phyloP scores from a whole-genome alignment of 306 rosid genomes.

The Medicago arabica region DNA sequence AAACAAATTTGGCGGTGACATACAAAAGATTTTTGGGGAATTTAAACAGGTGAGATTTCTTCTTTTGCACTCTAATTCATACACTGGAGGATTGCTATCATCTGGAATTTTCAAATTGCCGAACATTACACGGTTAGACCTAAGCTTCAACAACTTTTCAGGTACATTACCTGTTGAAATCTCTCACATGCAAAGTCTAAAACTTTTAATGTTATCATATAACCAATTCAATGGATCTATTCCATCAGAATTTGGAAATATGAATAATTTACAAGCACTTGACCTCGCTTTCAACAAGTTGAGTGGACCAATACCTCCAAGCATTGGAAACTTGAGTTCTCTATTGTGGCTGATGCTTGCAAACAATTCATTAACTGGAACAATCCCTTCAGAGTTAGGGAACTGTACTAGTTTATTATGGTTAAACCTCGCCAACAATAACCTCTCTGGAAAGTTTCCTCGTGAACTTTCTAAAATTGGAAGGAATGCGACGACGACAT shows the following conservation, averaged over 20 bases:
- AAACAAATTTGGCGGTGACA: slow-evolving; percentile 64
- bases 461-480: slow-evolving; percentile 74
- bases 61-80: slow-evolving; percentile 68
- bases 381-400: slow-evolving; percentile 80
- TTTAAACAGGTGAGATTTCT: slow-evolving; percentile 71
- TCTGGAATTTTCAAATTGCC: slow-evolving; percentile 79
- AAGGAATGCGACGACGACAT: slow-evolving; percentile 60
- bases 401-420: slow-evolving; percentile 83
- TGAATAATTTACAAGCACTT: slow-evolving; percentile 69
- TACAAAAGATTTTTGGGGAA: slow-evolving; percentile 77
- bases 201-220: slow-evolving; percentile 65
- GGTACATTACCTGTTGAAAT: slow-evolving; percentile 81
- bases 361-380: slow-evolving; percentile 65
- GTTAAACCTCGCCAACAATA: slow-evolving; percentile 90
- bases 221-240: slow-evolving; percentile 80
- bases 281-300: slow-evolving; percentile 76
- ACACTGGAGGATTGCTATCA: slow-evolving; percentile 66
- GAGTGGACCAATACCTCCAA: slow-evolving; percentile 74
- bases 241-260: slow-evolving; percentile 67
- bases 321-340: slow-evolving; percentile 76
- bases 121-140: slow-evolving; percentile 63
- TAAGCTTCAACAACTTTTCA: slow-evolving; percentile 72
- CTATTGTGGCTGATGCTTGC: slow-evolving; percentile 97
- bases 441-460: slow-evolving; percentile 70
- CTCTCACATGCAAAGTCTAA: slow-evolving; percentile 64